A percentile compares a stretch with the other conserved stretches of the same genome.
These are phyloP conservation scores for Phytophthora litchii DNA, from an alignment of 352 stramenopile species.

Conservation along the genomic window DNA sequence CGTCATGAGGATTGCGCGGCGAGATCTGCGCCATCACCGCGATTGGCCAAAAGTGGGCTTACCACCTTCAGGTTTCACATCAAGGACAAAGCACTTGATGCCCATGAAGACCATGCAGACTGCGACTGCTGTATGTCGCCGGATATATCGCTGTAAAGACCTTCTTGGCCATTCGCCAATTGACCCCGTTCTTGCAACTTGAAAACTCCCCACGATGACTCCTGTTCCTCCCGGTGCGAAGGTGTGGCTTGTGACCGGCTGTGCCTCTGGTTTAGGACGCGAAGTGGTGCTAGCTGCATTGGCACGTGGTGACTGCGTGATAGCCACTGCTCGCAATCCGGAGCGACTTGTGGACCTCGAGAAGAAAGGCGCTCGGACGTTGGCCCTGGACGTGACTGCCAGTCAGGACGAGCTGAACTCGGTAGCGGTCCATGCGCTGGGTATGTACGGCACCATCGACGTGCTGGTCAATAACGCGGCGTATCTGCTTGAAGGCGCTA, in stretches of 20 bases:
- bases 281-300: conserved; percentile 45
- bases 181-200: not conserved
- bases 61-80: conserved; percentile 13
- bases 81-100: conserved; percentile 32
- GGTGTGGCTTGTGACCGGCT: conserved; percentile 51
- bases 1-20: conserved; percentile 21
- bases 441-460: conserved; percentile 37
- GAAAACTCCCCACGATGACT: conserved; percentile 12
- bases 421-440: conserved; percentile 25
- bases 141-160: conserved; percentile 10
- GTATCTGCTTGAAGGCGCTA: conserved; percentile 41
- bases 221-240: conserved; percentile 26
- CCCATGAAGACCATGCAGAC: conserved; percentile 22
- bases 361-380: conserved; percentile 31
- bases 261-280: conserved; percentile 38
- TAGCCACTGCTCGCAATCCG: conserved; percentile 42
- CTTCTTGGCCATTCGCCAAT: conserved; percentile 17
- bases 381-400: conserved; percentile 46
- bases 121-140: conserved; percentile 17
- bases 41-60: conserved; percentile 21
- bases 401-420: conserved; percentile 32
- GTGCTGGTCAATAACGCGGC: conserved; percentile 54
- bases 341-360: conserved; percentile 32
- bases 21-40: conserved; percentile 3
- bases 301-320: conserved; percentile 38